These are phyloP conservation scores for Gastrolobium bilobum DNA, from an alignment of 306 rosid genomes.

Conservation along the genomic window DNA sequence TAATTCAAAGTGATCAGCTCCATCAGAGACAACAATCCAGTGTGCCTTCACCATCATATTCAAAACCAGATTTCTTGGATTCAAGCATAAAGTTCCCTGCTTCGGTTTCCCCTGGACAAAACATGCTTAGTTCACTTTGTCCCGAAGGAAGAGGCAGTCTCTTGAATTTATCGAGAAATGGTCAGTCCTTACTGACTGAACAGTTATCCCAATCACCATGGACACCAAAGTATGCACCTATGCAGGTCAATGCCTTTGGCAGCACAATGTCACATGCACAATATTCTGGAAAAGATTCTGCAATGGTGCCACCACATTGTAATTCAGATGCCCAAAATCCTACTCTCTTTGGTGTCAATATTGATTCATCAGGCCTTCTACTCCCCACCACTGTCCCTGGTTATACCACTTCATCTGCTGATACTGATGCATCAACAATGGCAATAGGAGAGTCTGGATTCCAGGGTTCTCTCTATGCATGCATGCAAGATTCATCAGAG, in stretches of 20 bases:
- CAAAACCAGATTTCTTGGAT: slow-evolving; percentile 73
- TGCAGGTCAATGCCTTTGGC: slow-evolving; percentile 68
- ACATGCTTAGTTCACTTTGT: slow-evolving; percentile 69
- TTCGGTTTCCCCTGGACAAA: slow-evolving; percentile 67
- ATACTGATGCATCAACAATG: slow-evolving; percentile 71
- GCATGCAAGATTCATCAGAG: slow-evolving; percentile 80
- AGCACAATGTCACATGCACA: slow-evolving; percentile 67
- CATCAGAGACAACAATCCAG: slow-evolving; percentile 69
- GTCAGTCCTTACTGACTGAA: slow-evolving; percentile 69
- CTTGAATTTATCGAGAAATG: slow-evolving; percentile 65
- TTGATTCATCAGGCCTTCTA: slow-evolving; percentile 90
- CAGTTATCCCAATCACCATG: slow-evolving; percentile 77
- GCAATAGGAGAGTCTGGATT: slow-evolving; percentile 84
- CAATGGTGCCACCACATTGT: slow-evolving; percentile 68
- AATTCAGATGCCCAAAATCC: slow-evolving; percentile 74
- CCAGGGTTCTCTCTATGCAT: slow-evolving; percentile 72
- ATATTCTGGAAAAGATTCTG: slow-evolving; percentile 70
- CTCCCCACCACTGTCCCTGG: slow-evolving; percentile 75
- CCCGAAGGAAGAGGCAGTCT: slow-evolving; percentile 70
- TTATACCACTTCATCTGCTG: slow-evolving; percentile 67
- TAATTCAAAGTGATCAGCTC: slow-evolving; percentile 71
- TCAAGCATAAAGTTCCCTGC: slow-evolving; percentile 66
- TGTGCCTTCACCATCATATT: slow-evolving; percentile 71
- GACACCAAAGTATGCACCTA: slow-evolving; percentile 66
- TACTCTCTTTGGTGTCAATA: slow-evolving; percentile 82